Percentiles rank a stretch among this genome's conserved stretches.
phyloP scores from a whole-genome alignment of 306 rosid species.

The Cicer chorassanicum region DNA sequence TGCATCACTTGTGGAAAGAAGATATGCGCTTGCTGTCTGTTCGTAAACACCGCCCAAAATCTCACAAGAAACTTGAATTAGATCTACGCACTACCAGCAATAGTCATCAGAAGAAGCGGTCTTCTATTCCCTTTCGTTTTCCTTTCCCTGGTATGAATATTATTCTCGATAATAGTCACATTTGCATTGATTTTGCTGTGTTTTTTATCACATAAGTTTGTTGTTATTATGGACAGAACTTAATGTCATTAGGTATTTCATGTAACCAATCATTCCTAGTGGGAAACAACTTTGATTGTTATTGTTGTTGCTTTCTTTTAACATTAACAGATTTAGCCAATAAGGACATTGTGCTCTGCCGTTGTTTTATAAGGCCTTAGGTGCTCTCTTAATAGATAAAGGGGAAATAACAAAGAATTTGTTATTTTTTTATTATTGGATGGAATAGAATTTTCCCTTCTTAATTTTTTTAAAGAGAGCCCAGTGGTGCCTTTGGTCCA shows the following conservation, averaged over 20 bases:
- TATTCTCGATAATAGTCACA: background rate
- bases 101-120: constrained; percentile 72
- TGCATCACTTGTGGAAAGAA: constrained; percentile 77
- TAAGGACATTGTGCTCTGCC: background rate
- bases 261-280: background rate
- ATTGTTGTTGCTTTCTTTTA: constrained; percentile 2
- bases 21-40: constrained; percentile 58
- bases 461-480: constrained; percentile 3
- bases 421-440: background rate
- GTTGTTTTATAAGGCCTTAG: background rate
- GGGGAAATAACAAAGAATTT: background rate
- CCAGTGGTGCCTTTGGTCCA: constrained; percentile 9
- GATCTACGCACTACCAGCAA: constrained; percentile 53
- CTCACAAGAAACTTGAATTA: constrained; percentile 64
- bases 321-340: constrained; percentile 3
- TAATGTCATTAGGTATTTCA: background rate
- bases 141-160: constrained; percentile 64
- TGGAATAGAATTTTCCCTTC: background rate
- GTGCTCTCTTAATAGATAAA: background rate
- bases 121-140: constrained; percentile 67
- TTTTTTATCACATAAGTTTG: background rate
- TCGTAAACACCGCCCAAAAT: constrained; percentile 61
- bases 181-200: constrained; percentile 17
- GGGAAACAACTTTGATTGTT: background rate
- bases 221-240: constrained; percentile 1